A percentile compares a stretch with the other conserved stretches of the same genome.
phyloP scores from a whole-genome alignment of 2,329 filamentous ascomycete species.

The Alternaria ethzedia region DNA sequence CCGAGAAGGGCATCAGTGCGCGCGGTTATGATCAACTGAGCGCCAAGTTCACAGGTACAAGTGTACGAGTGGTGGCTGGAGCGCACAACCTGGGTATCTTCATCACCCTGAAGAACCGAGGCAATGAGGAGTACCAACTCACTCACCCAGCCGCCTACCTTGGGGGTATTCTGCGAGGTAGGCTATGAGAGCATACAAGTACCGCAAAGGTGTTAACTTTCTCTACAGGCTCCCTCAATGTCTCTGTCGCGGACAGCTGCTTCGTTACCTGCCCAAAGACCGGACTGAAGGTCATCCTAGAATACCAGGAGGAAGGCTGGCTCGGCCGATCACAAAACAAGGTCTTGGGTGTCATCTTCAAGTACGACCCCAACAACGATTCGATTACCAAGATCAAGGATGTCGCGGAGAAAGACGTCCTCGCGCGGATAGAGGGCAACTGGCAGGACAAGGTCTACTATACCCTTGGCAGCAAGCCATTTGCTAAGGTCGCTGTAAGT shows the following conservation, averaged over 20 bases:
- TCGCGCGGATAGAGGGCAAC: conserved; percentile 80
- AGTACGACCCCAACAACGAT: conserved; percentile 86
- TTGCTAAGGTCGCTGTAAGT: conserved; percentile 63
- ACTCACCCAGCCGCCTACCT: conserved; percentile 94
- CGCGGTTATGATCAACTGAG: conserved; percentile 94
- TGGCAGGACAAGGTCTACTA: conserved; percentile 80
- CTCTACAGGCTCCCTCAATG: conserved; percentile 70
- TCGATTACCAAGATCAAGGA: conserved; percentile 80
- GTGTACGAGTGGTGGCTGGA: conserved; percentile 87
- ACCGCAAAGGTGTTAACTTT: conserved; percentile 11
- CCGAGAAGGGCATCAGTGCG: conserved; percentile 85
- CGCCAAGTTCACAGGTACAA: conserved; percentile 97
- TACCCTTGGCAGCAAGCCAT: conserved; percentile 56
- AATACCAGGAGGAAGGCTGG: conserved; percentile 96
- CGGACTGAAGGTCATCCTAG: conserved; percentile 86
- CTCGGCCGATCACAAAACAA: conserved; percentile 89
- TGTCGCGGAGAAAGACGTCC: conserved; percentile 81
- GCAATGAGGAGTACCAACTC: conserved; percentile 91
- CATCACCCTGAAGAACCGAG: conserved; percentile 78
- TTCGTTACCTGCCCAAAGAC: conserved; percentile 91
- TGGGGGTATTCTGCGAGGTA: conserved; percentile 79
- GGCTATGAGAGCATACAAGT: neutral
- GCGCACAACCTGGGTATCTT: conserved; percentile 97
- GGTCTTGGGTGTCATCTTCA: conserved; percentile 89
- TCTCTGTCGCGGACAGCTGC: conserved; percentile 88